Base-by-base conservation (phyloP, 176 grass and related monocot genomes). In the Tillandsia leiboldiana region DNA sequence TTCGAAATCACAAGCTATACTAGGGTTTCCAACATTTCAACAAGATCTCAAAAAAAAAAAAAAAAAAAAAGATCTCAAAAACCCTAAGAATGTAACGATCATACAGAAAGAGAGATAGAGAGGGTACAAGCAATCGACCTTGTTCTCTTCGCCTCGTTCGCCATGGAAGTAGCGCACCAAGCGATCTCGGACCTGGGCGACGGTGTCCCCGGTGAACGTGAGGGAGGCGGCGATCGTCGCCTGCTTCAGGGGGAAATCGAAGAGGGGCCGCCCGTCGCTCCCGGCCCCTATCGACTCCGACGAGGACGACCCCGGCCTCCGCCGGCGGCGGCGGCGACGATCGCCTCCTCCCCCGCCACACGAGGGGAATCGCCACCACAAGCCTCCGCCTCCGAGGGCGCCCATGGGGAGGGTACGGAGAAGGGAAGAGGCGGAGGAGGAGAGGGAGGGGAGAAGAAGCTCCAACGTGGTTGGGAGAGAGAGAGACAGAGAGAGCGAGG, bases 181-280 rank as follows among this genome's bases (percentile, higher is more conserved):
- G 69, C 81, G 87, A 58, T 72, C 13, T 28, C 80, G 87, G 69
- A 90, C 81, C 80, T 99, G 94, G 20, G 94, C 89, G 53, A 99
- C 77, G 49, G 94, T 99, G 62, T 99, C 94, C 11, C 94, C 94
- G 8, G 89, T 79, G 11, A 99, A 69, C 79, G 89, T 86, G 69
- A 97, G 94, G 29, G 73, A 92, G 8, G 89, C 94, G 5, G 94
- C 94, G 11, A 80, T 86, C 49, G 71, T 69, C 5, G 94, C 89
- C 82, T 93, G 89, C 78, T 79, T 90, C 66, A 92, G 83, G 9
- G 94, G 94, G 81, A 99, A 99, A 1, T 77, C 85, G 15, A 79
- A 47, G 65, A 80, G 52, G 52, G 53, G 77, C 81, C 82, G 75
- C n/a, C 84, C 76, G 13, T 68, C 29, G 20, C 50, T 3, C 9